These are phyloP conservation scores for Fusarium coicis DNA, from an alignment of 2,329 filamentous ascomycete genomes.

Conservation along the genomic window DNA sequence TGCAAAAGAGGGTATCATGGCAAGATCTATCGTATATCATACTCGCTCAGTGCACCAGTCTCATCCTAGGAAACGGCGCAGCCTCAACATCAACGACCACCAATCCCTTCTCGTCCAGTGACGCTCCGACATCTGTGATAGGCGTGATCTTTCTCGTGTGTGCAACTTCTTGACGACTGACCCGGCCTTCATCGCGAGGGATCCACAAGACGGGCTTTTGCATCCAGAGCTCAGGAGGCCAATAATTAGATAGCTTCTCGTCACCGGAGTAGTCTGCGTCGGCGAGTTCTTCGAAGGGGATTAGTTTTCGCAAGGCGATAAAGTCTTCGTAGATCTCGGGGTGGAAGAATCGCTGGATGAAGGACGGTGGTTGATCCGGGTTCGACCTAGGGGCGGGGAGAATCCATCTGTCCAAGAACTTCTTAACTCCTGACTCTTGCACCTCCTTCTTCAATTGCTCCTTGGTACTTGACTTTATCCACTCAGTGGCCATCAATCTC, in stretches of 20 bases:
- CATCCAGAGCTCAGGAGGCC: conserved; percentile 72
- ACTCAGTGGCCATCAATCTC: conserved; percentile 46
- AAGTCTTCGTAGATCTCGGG: conserved; percentile 84
- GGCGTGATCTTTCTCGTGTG: conserved; percentile 78
- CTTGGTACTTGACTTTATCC: conserved; percentile 52
- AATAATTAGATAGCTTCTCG: conserved; percentile 71
- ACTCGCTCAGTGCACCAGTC: conserved; percentile 53
- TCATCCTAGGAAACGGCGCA: conserved; percentile 51
- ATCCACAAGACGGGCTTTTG: conserved; percentile 83
- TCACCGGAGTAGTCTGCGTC: conserved; percentile 61
- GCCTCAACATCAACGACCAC: conserved; percentile 51
- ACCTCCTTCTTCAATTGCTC: conserved; percentile 46
- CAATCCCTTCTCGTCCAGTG: conserved; percentile 49
- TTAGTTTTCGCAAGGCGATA: conserved; percentile 72
- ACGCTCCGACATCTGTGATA: conserved; percentile 72
- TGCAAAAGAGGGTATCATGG: conserved; percentile 43
- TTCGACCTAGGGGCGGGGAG: conserved; percentile 44
- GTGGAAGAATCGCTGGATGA: conserved; percentile 76
- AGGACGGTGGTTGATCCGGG: conserved; percentile 53
- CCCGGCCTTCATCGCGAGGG: conserved; percentile 77
- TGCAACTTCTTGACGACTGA: conserved; percentile 80
- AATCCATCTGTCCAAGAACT: conserved; percentile 43
- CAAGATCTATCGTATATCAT: conserved; percentile 31
- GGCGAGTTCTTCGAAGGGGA: conserved; percentile 65
- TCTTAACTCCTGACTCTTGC: conserved; percentile 43